phyloP scores from a whole-genome alignment of 192 early-diverging fungal species.

The Funneliformis mosseae region DNA sequence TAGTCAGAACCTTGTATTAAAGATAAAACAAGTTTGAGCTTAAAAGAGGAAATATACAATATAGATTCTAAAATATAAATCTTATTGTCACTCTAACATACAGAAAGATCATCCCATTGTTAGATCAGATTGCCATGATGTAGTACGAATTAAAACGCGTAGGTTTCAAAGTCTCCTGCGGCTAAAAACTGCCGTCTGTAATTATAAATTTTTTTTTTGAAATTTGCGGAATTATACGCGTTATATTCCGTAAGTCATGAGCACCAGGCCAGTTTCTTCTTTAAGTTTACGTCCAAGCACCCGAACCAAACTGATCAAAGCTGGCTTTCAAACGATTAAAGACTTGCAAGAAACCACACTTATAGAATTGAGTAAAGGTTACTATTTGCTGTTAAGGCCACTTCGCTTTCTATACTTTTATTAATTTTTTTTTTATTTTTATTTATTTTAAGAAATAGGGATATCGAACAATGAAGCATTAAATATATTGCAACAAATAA shows the following conservation, averaged over 20 bases:
- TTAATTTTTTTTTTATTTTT: neutral
- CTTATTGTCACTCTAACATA: neutral
- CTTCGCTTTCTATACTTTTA: no score
- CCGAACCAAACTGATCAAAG: constrained; percentile 33
- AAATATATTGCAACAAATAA: constrained; percentile 9
- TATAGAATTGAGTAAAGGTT: constrained; percentile 38
- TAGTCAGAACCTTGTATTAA: no score
- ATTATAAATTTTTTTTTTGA: no score
- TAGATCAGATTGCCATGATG: no score
- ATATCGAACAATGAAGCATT: constrained; percentile 35
- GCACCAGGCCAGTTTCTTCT: neutral
- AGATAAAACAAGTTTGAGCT: no score
- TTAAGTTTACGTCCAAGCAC: constrained; percentile 1
- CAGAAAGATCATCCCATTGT: no score
- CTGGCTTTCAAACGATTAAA: constrained; percentile 39
- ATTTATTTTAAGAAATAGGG: constrained; percentile 24
- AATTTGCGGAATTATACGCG: neutral
- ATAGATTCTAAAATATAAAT: neutral
- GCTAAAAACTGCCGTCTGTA: no score
- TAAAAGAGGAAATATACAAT: no score
- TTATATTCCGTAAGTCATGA: neutral
- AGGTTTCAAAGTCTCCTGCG: no score
- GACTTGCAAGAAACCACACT: constrained; percentile 36
- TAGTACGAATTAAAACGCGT: no score
- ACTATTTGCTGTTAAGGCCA: no score